Conservation (phyloP, 176 grass and related monocot species). For the Oryza brachyantha region DNA sequence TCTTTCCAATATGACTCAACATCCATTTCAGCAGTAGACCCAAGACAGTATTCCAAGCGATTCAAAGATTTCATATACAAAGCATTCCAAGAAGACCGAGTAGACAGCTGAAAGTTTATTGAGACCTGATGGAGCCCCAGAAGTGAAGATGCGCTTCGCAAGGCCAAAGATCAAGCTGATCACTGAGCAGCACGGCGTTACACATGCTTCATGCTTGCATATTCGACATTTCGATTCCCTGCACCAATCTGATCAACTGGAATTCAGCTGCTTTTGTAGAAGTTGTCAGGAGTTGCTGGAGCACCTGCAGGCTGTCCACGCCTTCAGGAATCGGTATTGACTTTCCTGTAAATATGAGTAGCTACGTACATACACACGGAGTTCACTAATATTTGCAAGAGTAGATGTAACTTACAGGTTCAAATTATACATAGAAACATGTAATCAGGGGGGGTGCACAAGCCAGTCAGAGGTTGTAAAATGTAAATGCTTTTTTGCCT, state of each 20-base stretch:
- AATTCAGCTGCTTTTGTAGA: slow-evolving; percentile 25
- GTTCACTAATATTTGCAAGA: slow-evolving; percentile 51
- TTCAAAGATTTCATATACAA: slow-evolving; percentile 89
- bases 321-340: slow-evolving; percentile 18
- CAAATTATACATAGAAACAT: slow-evolving; percentile 56
- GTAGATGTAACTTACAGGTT: slow-evolving; percentile 59
- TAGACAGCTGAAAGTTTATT: slow-evolving; percentile 39
- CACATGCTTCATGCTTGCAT: not conserved
- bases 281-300: slow-evolving; percentile 21
- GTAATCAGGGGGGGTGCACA: slow-evolving; percentile 37
- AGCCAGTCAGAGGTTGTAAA: slow-evolving; percentile 49
- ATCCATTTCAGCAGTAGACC: slow-evolving; percentile 89
- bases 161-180: slow-evolving; percentile 11
- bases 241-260: not conserved
- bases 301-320: not conserved
- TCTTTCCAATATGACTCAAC: slow-evolving; percentile 76
- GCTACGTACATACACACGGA: slow-evolving; percentile 42
- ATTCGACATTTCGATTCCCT: slow-evolving; percentile 5
- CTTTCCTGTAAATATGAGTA: slow-evolving; percentile 60
- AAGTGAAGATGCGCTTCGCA: not conserved
- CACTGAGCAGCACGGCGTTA: not conserved
- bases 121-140: slow-evolving; percentile 12
- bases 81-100: slow-evolving; percentile 71
- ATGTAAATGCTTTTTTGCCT: slow-evolving; percentile 54
- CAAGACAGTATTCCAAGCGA: slow-evolving; percentile 72